Evolutionary conservation across 2,329 filamentous ascomycete species (phyloP).

Genomic region (Pleomassaria siparia): DNA sequence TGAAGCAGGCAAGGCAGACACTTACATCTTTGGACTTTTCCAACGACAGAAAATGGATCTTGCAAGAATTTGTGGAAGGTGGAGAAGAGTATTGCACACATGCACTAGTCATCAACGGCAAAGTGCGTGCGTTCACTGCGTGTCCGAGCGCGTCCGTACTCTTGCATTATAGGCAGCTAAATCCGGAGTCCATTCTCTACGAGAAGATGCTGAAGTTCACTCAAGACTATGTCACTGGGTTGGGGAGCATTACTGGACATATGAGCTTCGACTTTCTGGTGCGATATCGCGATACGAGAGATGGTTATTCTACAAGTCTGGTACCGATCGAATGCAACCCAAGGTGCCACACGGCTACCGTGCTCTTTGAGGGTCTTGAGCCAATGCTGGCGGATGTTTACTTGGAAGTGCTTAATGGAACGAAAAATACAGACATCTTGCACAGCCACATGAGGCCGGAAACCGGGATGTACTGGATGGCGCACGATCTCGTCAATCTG

Average conservation of each 20-base stretch:
- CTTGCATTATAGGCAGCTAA: slow-evolving; percentile 67
- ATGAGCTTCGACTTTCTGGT: slow-evolving; percentile 72
- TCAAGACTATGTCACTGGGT: slow-evolving; percentile 54
- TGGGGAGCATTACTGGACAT: slow-evolving; percentile 66
- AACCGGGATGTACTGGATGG: slow-evolving; percentile 63
- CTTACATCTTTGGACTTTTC: slow-evolving; percentile 59
- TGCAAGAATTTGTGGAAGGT: slow-evolving; percentile 65
- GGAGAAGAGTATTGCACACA: slow-evolving; percentile 72
- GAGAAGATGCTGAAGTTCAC: slow-evolving; percentile 68
- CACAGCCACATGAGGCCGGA: slow-evolving; percentile 24
- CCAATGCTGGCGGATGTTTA: slow-evolving; percentile 32
- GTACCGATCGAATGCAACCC: slow-evolving; percentile 75
- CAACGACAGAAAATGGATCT: slow-evolving; percentile 59
- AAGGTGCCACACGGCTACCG: slow-evolving; percentile 66
- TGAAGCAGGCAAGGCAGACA: slow-evolving; percentile 57
- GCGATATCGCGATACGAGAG: slow-evolving; percentile 43
- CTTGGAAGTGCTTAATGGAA: slow-evolving; percentile 24
- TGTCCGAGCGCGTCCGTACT: slow-evolving; percentile 64
- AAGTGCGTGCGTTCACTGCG: slow-evolving; percentile 66
- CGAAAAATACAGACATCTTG: slow-evolving; percentile 5
- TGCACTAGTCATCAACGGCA: slow-evolving; percentile 64
- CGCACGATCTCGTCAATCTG: slow-evolving; percentile 62
- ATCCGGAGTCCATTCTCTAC: slow-evolving; percentile 56
- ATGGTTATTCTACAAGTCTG: slow-evolving; percentile 44
- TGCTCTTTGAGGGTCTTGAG: slow-evolving; percentile 54